Percentiles rank a stretch among this genome's conserved stretches.
These are phyloP conservation scores for Cornus suecica DNA, from an alignment of 148 eudicot genomes.

Conservation along the genomic window DNA sequence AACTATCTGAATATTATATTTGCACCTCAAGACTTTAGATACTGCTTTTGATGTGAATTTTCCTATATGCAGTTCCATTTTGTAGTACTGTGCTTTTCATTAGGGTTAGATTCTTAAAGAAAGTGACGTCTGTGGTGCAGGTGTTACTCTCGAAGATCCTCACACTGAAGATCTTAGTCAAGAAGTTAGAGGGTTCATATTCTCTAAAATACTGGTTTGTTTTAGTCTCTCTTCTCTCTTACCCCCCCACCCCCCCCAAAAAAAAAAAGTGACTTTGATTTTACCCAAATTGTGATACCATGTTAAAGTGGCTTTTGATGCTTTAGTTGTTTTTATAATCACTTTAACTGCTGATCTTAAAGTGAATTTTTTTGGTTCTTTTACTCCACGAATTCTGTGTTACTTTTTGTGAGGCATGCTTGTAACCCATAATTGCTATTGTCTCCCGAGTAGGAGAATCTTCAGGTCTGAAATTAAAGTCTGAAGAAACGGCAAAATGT, in stretches of 20 bases:
- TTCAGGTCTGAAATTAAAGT: conserved; percentile 1
- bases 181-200: conserved; percentile 94
- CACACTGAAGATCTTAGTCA: conserved; percentile 95
- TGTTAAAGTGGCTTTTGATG: no score
- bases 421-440: neutral
- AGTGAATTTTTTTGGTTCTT: neutral
- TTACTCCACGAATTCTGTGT: neutral
- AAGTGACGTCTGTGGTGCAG: conserved; percentile 36
- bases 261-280: neutral
- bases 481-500: neutral
- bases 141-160: conserved; percentile 90
- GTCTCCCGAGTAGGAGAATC: neutral
- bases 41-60: neutral
- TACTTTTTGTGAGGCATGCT: neutral
- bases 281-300: neutral
- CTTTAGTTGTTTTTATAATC: neutral
- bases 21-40: neutral
- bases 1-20: neutral
- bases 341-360: conserved; percentile 3
- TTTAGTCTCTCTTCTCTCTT: no score
- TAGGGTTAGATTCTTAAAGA: conserved; percentile 5
- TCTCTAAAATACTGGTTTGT: conserved; percentile 85
- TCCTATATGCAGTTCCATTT: neutral
- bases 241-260: no score
- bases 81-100: conserved; percentile 2